Base-by-base conservation (phyloP, 2,329 filamentous ascomycete species). In the Colletotrichum higginsianum region DNA sequence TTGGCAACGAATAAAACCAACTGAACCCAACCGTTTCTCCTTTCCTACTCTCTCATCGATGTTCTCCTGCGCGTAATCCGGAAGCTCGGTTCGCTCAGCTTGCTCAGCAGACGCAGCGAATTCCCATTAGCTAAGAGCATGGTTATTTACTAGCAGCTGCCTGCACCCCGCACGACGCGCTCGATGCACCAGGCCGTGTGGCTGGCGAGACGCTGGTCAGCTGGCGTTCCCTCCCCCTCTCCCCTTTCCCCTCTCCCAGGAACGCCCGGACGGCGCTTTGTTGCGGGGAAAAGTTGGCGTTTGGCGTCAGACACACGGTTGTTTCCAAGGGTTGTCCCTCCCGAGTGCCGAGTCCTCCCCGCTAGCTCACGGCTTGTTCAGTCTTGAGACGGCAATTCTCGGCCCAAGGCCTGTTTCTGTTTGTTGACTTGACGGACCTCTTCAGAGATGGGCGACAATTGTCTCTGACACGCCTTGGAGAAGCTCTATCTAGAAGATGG, bases 131-230 rank as follows among this genome's bases (percentile, higher is more conserved):
- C 69, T 65, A 69, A 72, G 38, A 56, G 60, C 63, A 30, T 30
- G 30, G 30, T 30, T 4, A 30, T 30, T 30, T 46, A 50, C 62
- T 52, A 63, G 50, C 64, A 58, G 30, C 50, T 52, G 42, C 26
- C 61, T 70, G 66, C 60, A 65, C 69, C 69, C 69, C 69, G 66
- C 69, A 72, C 66, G 47, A 69, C 21, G 26, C 5, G 30, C 64
- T 62, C 50, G 18, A 26, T 12, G 42, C 56, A 69, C 42, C 52
- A 30, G 7, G 40, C 42, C 50, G 16, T 30, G 30, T 30, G 30
- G 30, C 30, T 30, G 30, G 30, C 30, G 30, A 30, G 30, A 30
- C 30, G 30, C 8, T 8, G 46, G 67, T 60, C 57, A 46, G 50
- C 42, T 61, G 58, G 44, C 42, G 58, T 21, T 8, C 7, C 4